These are phyloP conservation scores for Ilex paraguariensis DNA, from an alignment of 305 asterid genomes.

Conservation along the genomic window DNA sequence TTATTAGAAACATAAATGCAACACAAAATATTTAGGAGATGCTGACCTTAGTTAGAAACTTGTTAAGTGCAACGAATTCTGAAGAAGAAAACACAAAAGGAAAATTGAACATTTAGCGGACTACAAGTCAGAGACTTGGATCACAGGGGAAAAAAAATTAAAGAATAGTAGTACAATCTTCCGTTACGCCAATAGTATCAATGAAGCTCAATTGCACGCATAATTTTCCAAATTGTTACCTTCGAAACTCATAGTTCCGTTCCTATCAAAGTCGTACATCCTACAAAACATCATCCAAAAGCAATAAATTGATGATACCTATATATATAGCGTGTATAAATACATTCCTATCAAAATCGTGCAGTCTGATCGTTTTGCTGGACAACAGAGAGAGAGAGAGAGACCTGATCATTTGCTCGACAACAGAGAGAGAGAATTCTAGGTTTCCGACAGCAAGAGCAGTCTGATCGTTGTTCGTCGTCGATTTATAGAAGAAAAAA, in stretches of 20 bases:
- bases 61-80: conserved; percentile 75
- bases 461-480: conserved; percentile 27
- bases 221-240: conserved; percentile 25
- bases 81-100: conserved; percentile 15
- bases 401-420: conserved; percentile 86
- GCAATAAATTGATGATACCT: neutral
- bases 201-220: too few species aligned
- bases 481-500: neutral
- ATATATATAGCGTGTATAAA: neutral
- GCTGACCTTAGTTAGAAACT: conserved; percentile 77
- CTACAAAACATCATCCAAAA: conserved; percentile 22
- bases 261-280: conserved; percentile 78
- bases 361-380: neutral
- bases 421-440: conserved; percentile 58
- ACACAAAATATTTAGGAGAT: conserved; percentile 1
- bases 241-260: conserved; percentile 78
- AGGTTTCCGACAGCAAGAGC: conserved; percentile 74
- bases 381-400: neutral
- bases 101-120: neutral
- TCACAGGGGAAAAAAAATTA: neutral
- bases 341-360: neutral
- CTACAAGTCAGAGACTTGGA: neutral
- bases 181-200: too few species aligned
- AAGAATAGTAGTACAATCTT: too few species aligned
- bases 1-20: too few species aligned